These are phyloP conservation scores for Trichosporon sp. DNA, from an alignment of 1,284 basidiomycete genomes.

Conservation along the genomic window DNA sequence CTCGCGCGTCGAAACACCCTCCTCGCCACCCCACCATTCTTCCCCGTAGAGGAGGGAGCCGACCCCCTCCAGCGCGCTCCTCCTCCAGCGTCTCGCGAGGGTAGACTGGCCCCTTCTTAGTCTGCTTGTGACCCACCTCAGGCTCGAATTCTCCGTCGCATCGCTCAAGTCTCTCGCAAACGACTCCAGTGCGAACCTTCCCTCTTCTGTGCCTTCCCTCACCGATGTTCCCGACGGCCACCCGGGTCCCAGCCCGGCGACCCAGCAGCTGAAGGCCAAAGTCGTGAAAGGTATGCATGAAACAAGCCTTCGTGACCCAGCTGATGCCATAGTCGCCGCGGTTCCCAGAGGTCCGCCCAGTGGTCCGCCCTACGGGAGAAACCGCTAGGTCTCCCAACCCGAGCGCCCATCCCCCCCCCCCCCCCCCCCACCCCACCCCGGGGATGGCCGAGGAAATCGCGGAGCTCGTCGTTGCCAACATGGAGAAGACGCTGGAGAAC, in stretches of 20 bases:
- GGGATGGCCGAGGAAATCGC: not conserved
- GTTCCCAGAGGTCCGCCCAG: not conserved
- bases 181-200: too few relatives aligned
- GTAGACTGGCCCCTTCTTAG: too few relatives aligned
- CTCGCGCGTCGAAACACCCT: too few relatives aligned
- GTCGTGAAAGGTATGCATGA: not conserved
- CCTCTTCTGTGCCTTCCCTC: too few relatives aligned
- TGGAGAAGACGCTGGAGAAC: not conserved
- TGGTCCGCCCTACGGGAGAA: not conserved
- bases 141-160: too few relatives aligned
- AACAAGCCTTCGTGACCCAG: not conserved
- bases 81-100: too few relatives aligned
- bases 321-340: not conserved
- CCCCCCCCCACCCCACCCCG: not conserved
- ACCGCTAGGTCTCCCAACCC: not conserved
- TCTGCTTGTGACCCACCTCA: too few relatives aligned
- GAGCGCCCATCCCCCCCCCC: not conserved
- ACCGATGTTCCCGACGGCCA: too few relatives aligned
- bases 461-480: not conserved
- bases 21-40: too few relatives aligned
- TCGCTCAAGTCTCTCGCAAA: too few relatives aligned
- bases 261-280: not conserved
- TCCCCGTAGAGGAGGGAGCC: too few relatives aligned
- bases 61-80: too few relatives aligned
- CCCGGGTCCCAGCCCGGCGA: not conserved